Evolutionary conservation across 1,139 yeast genomes (phyloP), one percentile per base, ranked within the genome.

Genomic region (Pichia sp.): DNA sequence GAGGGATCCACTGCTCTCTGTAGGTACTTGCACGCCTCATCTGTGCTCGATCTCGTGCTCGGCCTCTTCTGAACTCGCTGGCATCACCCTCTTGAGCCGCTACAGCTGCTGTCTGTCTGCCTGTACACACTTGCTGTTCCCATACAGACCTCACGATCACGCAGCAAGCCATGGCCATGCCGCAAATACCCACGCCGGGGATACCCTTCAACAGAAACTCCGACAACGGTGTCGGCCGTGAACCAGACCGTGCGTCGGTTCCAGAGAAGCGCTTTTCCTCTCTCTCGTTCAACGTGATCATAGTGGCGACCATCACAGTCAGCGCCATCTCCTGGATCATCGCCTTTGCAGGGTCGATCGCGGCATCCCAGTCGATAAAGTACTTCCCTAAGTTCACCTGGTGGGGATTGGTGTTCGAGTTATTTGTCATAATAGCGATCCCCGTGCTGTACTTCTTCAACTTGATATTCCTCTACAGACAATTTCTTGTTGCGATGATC

Each of bases 361-460:
- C 95, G 1, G 73, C 85, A 15, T 58, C 61, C 6, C 56, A 58
- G 26, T 55, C 58, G 23, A 44, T 59, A 5, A 23, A 44, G 10
- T 49, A 45, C 45, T 89, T 85, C 68, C 97, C 97, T 1, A 81
- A 83, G 61, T 87, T 93, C 70, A 81, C 95, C 8, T 93, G 99
- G 99, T 93, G 99, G 99, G 96, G 96, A 3, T 72, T 93, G n/a
- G 93, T 87, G 7, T 93, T 84, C 66, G 84, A 93, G 72, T 74
- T 90, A 40, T 61, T 87, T 41, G 67, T 90, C 44, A 78, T 88
- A 34, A 61, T 75, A 7, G 70, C 79, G 40, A 77, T 90, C 51
- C 71, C 84, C 34, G 66, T 82, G 45, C 74, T 89, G 42, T 87
- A 90, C 63, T 77, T 85, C 55, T 80, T 81, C 64, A 85, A 87